A percentile compares a stretch with the other conserved stretches of the same genome.
Conservation (phyloP, 139 green algal species). For the Eudorina sp. region DNA sequence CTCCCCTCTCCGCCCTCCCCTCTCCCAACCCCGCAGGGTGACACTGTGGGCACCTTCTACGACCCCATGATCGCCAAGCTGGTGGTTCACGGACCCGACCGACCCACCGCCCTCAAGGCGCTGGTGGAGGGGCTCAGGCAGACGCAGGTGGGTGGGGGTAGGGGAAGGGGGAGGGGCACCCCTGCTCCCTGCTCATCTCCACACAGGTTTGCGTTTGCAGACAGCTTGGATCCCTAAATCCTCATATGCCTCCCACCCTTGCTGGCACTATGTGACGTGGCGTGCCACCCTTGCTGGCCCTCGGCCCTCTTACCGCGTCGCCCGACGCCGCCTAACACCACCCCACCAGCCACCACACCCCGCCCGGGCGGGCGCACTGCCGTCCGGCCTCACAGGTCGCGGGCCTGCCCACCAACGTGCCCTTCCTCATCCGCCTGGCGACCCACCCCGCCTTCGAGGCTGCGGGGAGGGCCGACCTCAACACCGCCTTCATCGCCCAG, state of each 20-base stretch:
- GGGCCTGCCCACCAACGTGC: constrained; percentile 84
- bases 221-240: too few species aligned
- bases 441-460: constrained; percentile 73
- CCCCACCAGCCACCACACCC: too few species aligned
- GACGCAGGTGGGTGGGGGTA: constrained; percentile 55
- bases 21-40: not conserved
- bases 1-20: not conserved
- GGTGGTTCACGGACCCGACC: constrained; percentile 50
- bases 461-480: constrained; percentile 24
- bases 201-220: too few species aligned
- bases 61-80: constrained; percentile 97
- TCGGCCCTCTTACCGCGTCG: too few species aligned
- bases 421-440: constrained; percentile 77
- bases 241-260: too few species aligned
- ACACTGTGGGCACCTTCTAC: constrained; percentile 78
- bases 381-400: constrained; percentile 71
- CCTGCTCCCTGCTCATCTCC: too few species aligned
- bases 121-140: constrained; percentile 59
- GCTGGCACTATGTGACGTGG: too few species aligned
- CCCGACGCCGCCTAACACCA: too few species aligned
- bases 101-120: constrained; percentile 46
- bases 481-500: constrained; percentile 47
- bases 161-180: too few species aligned
- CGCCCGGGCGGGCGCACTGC: too few species aligned
- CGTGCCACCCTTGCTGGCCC: too few species aligned